Base-by-base conservation (phyloP, 2,329 filamentous ascomycete species). In the Colletotrichum truncatum region DNA sequence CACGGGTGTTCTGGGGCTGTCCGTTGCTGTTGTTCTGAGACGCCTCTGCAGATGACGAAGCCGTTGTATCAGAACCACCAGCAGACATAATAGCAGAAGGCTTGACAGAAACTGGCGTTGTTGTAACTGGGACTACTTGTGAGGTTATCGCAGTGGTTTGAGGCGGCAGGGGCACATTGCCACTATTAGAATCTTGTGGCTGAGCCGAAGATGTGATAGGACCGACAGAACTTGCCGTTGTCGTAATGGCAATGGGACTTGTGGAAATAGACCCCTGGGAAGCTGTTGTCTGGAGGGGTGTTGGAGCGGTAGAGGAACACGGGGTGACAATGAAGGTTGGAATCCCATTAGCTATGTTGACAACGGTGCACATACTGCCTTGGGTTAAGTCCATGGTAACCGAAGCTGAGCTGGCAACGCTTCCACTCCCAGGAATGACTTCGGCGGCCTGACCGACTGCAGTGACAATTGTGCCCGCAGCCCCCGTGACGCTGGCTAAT, bases 261-360 rank as follows among this genome's bases (percentile, higher is more conserved):
- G n/a, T n/a, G n/a, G n/a, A n/a, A n/a, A n/a, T n/a, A n/a, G n/a
- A n/a, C n/a, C n/a, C n/a, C n/a, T n/a, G n/a, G n/a, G 38, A 39
- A 9, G 25, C 36, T 6, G 30, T 8, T 1, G 30, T 36, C 54
- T 23, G 26, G 10, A 16, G 30, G 26, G 46, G 16, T n/a, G 16
- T 11, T 18, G 36, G n/a, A 11, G 10, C 23, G 14, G n/a, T 16
- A 9, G 18, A 8, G 21, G 30, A 45, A 18, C 60, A 64, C 25
- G 60, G 36, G 11, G 30, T 32, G 16, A 16, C 11, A 11, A 64
- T n/a, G 10, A 64, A 64, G 4, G 55, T 26, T 12, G 61, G 61
- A 21, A 43, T 53, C 6, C 61, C 46, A 12, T 46, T 53, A n/a
- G 25, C 14, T n/a, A 60, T 16, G 9, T 34, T 26, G 25, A 64